Evolutionary conservation across 257 asterid genomes (phyloP).

Genomic region (Eustoma russellianum): DNA sequence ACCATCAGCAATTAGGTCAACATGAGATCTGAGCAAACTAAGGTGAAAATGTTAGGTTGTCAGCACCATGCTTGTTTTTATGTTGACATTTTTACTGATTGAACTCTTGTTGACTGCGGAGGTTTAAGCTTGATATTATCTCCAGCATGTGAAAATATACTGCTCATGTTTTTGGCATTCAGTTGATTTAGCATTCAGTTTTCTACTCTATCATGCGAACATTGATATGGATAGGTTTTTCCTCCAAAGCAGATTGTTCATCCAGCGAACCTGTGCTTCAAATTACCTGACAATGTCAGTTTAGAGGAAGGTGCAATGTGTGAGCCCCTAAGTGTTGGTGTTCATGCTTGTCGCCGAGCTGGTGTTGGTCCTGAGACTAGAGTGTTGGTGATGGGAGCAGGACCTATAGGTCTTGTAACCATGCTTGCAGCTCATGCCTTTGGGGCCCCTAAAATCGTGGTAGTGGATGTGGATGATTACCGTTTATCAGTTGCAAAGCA

Average conservation of each 20-base stretch:
- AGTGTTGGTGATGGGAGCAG: constrained; percentile 84
- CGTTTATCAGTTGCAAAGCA: constrained; percentile 65
- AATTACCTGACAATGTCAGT: constrained; percentile 68
- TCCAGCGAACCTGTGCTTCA: constrained; percentile 77
- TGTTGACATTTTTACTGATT: too few relatives aligned
- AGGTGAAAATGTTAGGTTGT: too few relatives aligned
- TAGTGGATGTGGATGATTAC: constrained; percentile 64
- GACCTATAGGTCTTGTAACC: constrained; percentile 73
- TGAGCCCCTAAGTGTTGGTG: constrained; percentile 84
- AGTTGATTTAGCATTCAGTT: not conserved
- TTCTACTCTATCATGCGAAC: not conserved
- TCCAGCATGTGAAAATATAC: too few relatives aligned
- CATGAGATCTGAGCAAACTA: too few relatives aligned
- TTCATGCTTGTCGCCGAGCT: constrained; percentile 83
- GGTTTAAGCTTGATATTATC: too few relatives aligned
- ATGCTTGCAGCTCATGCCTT: constrained; percentile 80
- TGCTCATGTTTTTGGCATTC: too few relatives aligned
- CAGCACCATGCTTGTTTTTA: too few relatives aligned
- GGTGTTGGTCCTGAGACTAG: constrained; percentile 65
- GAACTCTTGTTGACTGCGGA: too few relatives aligned
- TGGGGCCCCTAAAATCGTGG: constrained; percentile 63
- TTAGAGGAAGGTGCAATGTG: constrained; percentile 95
- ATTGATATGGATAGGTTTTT: not conserved
- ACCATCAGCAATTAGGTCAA: too few relatives aligned
- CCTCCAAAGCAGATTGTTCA: constrained; percentile 53